Percentiles rank a stretch among this genome's conserved stretches.
These are phyloP conservation scores for Curvularia sp. DNA, from an alignment of 2,329 filamentous ascomycete genomes.

Conservation along the genomic window DNA sequence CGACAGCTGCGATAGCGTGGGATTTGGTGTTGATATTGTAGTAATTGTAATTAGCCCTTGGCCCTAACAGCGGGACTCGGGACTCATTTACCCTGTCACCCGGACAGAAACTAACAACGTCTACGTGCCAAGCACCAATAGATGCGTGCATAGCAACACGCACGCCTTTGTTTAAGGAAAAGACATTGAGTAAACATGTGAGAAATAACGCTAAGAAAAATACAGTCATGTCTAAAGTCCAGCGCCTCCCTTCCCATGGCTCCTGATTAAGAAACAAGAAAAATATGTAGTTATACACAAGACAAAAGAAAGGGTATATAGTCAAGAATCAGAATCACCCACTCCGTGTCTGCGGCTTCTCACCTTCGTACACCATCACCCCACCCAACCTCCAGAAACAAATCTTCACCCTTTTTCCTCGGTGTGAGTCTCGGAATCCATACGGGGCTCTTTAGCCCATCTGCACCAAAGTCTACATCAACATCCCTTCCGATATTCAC, in stretches of 20 bases:
- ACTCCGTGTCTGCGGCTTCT: background rate
- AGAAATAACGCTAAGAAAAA: constrained; percentile 9
- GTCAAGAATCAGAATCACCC: constrained; percentile 9
- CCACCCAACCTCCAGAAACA: constrained; percentile 59
- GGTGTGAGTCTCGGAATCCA: constrained; percentile 73
- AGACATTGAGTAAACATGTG: constrained; percentile 12
- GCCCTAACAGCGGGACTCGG: background rate
- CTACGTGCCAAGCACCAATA: constrained; percentile 8
- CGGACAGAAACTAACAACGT: background rate
- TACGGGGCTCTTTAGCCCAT: constrained; percentile 54
- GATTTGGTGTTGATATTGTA: constrained; percentile 8
- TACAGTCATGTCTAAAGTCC: constrained; percentile 11
- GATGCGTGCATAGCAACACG: background rate
- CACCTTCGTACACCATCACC: constrained; percentile 15
- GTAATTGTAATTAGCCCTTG: constrained; percentile 2
- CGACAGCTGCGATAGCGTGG: constrained; percentile 9
- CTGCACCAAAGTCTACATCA: constrained; percentile 26
- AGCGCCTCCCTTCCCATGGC: constrained; percentile 1
- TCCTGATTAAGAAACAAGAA: constrained; percentile 2
- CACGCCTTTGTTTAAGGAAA: background rate
- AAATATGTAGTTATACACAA: constrained; percentile 19
- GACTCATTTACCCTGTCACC: background rate
- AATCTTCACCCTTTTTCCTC: constrained; percentile 69
- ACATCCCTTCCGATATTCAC: constrained; percentile 29
- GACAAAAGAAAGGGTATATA: constrained; percentile 11